Evolutionary conservation across 2,329 filamentous ascomycete species (phyloP).

Genomic region (Calonectria pseudoturangicola): DNA sequence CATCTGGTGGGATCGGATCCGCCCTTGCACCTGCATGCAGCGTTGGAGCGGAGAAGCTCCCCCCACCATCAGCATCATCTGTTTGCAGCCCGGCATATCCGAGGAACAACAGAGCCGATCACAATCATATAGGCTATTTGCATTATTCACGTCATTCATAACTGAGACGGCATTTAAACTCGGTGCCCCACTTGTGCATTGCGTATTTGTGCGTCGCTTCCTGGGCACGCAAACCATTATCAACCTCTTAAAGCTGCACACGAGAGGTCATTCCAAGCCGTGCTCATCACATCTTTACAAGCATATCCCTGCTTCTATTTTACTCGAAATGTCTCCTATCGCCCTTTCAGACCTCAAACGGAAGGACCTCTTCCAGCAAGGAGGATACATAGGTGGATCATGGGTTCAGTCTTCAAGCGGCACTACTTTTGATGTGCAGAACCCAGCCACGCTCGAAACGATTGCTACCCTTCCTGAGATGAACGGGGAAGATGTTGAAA

Average conservation of each 20-base stretch:
- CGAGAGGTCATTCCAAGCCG: neutral
- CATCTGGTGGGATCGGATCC: constrained; percentile 2
- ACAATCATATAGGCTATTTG: constrained; percentile 16
- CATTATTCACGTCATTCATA: neutral
- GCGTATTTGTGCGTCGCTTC: neutral
- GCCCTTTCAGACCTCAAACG: constrained; percentile 6
- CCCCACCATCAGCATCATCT: neutral
- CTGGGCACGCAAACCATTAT: no score
- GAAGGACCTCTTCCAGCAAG: constrained; percentile 24
- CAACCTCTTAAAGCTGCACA: neutral
- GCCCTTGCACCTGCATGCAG: constrained; percentile 8
- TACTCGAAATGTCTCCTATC: neutral
- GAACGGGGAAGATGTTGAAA: constrained; percentile 77
- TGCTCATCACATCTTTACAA: neutral
- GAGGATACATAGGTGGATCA: constrained; percentile 22
- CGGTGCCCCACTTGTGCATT: neutral
- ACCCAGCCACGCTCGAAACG: constrained; percentile 79
- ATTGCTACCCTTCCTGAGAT: constrained; percentile 85
- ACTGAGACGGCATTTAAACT: constrained; percentile 6
- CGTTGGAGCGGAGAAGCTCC: neutral
- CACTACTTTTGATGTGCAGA: constrained; percentile 59
- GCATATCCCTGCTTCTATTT: neutral
- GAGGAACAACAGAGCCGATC: constrained; percentile 3
- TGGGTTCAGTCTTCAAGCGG: constrained; percentile 27
- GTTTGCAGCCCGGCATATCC: constrained; percentile 11